These are phyloP conservation scores for Hygrophorus russula DNA, from an alignment of 768 basidiomycete species.

Conservation along the genomic window DNA sequence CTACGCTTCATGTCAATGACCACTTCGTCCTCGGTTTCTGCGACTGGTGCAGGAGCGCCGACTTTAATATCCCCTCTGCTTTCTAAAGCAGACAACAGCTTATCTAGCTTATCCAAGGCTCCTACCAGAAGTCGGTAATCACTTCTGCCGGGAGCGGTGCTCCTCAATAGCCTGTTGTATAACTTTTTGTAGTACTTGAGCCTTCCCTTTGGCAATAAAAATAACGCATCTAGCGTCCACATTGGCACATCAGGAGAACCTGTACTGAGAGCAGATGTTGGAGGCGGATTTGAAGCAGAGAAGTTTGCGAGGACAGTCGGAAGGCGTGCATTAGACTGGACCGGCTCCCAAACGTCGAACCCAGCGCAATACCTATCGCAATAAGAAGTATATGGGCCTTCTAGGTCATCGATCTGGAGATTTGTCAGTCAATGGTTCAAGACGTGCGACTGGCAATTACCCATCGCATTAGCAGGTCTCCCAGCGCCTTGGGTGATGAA, in stretches of 20 bases:
- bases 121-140: conserved; percentile 75
- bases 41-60: conserved; percentile 18
- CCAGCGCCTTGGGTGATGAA: conserved; percentile 84
- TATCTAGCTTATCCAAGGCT: conserved; percentile 74
- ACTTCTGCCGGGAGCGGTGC: conserved; percentile 74
- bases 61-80: conserved; percentile 44
- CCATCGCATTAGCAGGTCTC: conserved; percentile 96
- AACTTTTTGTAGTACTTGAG: conserved; percentile 89
- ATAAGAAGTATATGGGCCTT: conserved; percentile 78
- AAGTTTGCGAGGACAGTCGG: conserved; percentile 56
- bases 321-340: conserved; percentile 67
- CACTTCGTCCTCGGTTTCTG: conserved; percentile 41
- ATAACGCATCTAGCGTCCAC: conserved; percentile 86
- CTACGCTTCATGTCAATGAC: conserved; percentile 43
- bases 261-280: conserved; percentile 25
- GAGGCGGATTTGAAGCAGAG: conserved; percentile 53
- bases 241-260: conserved; percentile 24
- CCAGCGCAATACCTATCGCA: conserved; percentile 58
- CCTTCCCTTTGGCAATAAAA: conserved; percentile 74
- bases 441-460: conserved; percentile 33
- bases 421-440: conserved; percentile 10
- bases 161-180: conserved; percentile 76
- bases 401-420: conserved; percentile 81
- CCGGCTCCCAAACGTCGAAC: conserved; percentile 78
- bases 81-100: conserved; percentile 58